Evolutionary conservation across 257 asterid genomes (phyloP).

Genomic region (Striga asiatica): DNA sequence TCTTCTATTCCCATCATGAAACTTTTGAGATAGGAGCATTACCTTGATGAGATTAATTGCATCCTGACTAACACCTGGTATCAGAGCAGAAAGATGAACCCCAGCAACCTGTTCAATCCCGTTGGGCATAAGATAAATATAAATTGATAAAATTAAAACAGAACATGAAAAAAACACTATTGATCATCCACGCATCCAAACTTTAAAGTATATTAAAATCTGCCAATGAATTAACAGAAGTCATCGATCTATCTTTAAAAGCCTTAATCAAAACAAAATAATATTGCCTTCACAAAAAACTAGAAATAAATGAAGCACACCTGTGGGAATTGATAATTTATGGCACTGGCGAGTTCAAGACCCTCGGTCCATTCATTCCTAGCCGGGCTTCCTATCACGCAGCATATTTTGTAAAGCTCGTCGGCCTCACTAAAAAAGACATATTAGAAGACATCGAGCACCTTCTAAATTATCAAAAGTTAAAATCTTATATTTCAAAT

Average conservation of each 20-base stretch:
- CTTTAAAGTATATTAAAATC: background rate
- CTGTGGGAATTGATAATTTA: slow-evolving; percentile 76
- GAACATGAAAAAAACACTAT: background rate
- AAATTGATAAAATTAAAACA: background rate
- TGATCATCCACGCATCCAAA: background rate
- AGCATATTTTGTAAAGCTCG: slow-evolving; percentile 84
- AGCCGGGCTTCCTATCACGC: slow-evolving; percentile 73
- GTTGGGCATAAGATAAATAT: background rate
- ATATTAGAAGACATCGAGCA: slow-evolving; percentile 6
- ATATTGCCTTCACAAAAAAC: background rate
- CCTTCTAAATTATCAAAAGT: background rate
- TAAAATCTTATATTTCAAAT: background rate
- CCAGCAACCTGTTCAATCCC: slow-evolving; percentile 43
- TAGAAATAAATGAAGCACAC: slow-evolving; percentile 23
- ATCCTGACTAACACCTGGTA: slow-evolving; percentile 56
- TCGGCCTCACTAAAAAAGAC: slow-evolving; percentile 70
- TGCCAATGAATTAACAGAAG: background rate
- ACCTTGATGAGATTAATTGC: slow-evolving; percentile 59
- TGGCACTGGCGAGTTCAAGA: slow-evolving; percentile 66
- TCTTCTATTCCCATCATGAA: background rate
- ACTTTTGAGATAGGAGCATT: background rate
- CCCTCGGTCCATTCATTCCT: slow-evolving; percentile 70
- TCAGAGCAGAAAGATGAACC: slow-evolving; percentile 39
- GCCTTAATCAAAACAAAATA: background rate
- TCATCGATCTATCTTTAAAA: background rate